phyloP scores from a whole-genome alignment of 768 basidiomycete species.

The Boletus rubroflammeus region DNA sequence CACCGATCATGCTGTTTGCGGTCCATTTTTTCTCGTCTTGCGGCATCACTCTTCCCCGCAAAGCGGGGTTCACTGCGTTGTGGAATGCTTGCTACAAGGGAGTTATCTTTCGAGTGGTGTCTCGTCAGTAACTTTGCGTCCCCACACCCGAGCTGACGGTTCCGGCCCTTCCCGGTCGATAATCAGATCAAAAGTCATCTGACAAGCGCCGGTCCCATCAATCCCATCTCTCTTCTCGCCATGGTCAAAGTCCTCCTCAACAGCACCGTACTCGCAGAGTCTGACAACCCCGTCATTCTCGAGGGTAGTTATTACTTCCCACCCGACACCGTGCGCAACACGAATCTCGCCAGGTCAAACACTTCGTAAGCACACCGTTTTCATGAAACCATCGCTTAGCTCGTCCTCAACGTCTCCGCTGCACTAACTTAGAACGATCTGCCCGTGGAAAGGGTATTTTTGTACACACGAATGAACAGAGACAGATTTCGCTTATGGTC shows the following conservation, averaged over 20 bases:
- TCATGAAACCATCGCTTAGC: constrained; percentile 1
- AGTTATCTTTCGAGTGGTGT: background rate
- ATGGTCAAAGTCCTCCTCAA: constrained; percentile 52
- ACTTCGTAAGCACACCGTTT: constrained; percentile 42
- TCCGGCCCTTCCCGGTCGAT: constrained; percentile 15
- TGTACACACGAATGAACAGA: background rate
- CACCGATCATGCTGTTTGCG: constrained; percentile 80
- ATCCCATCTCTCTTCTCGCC: background rate
- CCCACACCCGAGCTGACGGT: background rate
- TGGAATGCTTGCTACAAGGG: background rate
- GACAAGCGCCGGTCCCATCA: background rate
- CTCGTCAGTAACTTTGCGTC: background rate
- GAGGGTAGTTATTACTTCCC: constrained; percentile 79
- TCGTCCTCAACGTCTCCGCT: background rate
- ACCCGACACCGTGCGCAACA: constrained; percentile 45
- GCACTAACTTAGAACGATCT: constrained; percentile 41
- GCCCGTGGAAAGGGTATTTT: constrained; percentile 73
- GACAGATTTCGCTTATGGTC: background rate
- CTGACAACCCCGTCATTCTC: constrained; percentile 49
- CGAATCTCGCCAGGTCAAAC: constrained; percentile 46
- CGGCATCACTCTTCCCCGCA: constrained; percentile 67
- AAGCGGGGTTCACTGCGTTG: constrained; percentile 38
- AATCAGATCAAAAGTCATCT: constrained; percentile 2
- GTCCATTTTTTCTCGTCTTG: constrained; percentile 60
- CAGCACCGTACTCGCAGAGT: constrained; percentile 55